Evolutionary conservation across 306 rosid genomes (phyloP), one percentile per base, ranked within the genome.

Genomic region (Fragaria nilgerrensis): DNA sequence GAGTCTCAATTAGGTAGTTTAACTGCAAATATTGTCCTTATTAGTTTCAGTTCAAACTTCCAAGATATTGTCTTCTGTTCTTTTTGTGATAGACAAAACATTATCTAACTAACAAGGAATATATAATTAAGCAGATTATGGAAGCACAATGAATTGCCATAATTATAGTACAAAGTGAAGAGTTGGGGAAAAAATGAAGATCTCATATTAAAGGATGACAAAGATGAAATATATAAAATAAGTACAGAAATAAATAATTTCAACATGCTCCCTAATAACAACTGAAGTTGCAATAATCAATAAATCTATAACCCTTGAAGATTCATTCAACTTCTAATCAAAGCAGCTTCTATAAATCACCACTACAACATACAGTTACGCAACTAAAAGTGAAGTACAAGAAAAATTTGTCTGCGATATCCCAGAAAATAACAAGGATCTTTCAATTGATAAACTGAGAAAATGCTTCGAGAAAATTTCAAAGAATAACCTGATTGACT

Each of bases 401-500:
- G 8, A 25, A 25, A 62, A 1, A 14, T 9, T 62, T 62, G 4
- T 14, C 41, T 68, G 12, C 0, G 44, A 6, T 52, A 22, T 58
- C 5, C 34, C 11, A 58, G 6, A 9, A 13, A 10, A 27, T n/a
- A n/a, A n/a, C 48, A 41, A 41, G 44, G 9, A 7, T 41, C 44
- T 41, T 41, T 41, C 10, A 7, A 70, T n/a, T 13, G 39, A 65
- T 14, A 45, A 47, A 67, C 20, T 19, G 4, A 48, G 39, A 45
- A 73, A 16, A 62, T 22, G 70, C 19, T 32, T 19, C 56, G 25
- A 12, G 32, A 43, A 68, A 34, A 68, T 17, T 56, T 23, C 11
- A 68, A 47, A 7, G 10, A 48, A 62, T 61, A 37, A 94, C 95
- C 96, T 67, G 90, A 58, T 48, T 74, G 81, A 44, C 72, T 74